Base-by-base conservation (phyloP, 2,329 filamentous ascomycete genomes). In the Nigrospora oryzae region DNA sequence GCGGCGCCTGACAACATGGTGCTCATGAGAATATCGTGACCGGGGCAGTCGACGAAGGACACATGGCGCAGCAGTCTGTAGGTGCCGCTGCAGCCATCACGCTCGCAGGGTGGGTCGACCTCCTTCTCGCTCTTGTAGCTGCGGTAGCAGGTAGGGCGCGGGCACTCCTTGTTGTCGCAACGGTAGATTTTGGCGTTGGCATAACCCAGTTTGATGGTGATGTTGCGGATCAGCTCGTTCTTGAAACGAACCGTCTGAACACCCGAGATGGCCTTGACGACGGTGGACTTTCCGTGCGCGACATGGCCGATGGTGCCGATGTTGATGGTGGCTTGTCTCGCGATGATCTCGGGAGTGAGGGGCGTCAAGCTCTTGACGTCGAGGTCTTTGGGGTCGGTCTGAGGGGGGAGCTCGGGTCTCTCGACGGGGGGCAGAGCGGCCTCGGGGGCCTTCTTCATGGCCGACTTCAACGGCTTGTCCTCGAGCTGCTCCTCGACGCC, bases 1-100 rank as follows among this genome's bases (percentile, higher is more conserved):
- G 93, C 93, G 58, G 93, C 93, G 62, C 93, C 93, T 63, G 93
- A 98, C 77, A 98, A 84, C 93, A 98, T 98, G 59, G 93, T 98
- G 71, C 91, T 97, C 93, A 98, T 98, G 67, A 98, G 90, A 89
- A 98, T 98, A 73, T 98, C 93, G 87, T 98, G 93, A 69, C 93
- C 93, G 46, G 93, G 93, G 77, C 93, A 97, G 69, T 97, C 93
- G 56, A 97, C 93, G 66, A 97, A 98, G 14, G 89, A 95, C 61
- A 96, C 89, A 65, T 95, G 90, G 72, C 89, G 82, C 60, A 95
- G 71, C 61, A 98, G 72, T 62, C 88, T 75, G 72, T 97, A 98
- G 60, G 75, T 91, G 48, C 93, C 93, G 47, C 69, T 71, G 63
- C 93, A 98, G 55, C 90, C 91, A 51, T 95, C 87, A 55, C 93